Evolutionary conservation across 768 basidiomycete genomes (phyloP), one percentile per base, ranked within the genome.

Genomic region (Rubroboletus satanas): DNA sequence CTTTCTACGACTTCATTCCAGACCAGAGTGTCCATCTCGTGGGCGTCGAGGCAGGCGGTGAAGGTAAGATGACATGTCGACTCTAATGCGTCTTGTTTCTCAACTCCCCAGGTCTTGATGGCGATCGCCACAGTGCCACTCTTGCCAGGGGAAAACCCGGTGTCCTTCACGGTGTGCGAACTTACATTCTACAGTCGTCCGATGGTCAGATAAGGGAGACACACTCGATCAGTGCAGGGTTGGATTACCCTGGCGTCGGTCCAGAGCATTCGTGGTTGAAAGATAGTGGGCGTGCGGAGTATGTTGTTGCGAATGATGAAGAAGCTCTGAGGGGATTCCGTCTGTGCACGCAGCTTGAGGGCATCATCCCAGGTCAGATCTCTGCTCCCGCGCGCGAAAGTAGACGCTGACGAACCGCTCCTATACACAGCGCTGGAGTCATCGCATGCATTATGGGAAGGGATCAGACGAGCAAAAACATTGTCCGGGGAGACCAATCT

Each of bases 271-370:
- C 42, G 15, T 51, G 41, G 50, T 26, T 45, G 50, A 28, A 33
- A 33, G 50, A 45, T 23, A 33, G 17, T 9, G 50, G 41, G 10
- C 29, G 50, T n/a, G 50, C 32, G 7, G 50, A 45, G 23, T 51
- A 51, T 15, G 42, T 46, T 35, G 17, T n/a, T 35, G 42, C 50
- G 26, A 47, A 33, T 26, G 50, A 47, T 26, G 46, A 47, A 11
- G 46, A 35, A 23, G 46, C 33, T 26, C 50, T 26, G 32, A 51
- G 26, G 9, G 42, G 33, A 18, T 51, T 51, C 21, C 46, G 46
- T 26, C 32, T 46, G 23, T 51, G 50, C n/a, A 51, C 42, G 18
- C 50, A 45, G 32, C 50, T 51, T 10, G 26, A 47, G 46, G 46
- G 46, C 15, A 47, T 47, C 9, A 47, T 47, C 15, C 31, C 46